These are phyloP conservation scores for Kregervanrija fluxuum DNA, from an alignment of 805 yeast genomes.

Conservation along the genomic window DNA sequence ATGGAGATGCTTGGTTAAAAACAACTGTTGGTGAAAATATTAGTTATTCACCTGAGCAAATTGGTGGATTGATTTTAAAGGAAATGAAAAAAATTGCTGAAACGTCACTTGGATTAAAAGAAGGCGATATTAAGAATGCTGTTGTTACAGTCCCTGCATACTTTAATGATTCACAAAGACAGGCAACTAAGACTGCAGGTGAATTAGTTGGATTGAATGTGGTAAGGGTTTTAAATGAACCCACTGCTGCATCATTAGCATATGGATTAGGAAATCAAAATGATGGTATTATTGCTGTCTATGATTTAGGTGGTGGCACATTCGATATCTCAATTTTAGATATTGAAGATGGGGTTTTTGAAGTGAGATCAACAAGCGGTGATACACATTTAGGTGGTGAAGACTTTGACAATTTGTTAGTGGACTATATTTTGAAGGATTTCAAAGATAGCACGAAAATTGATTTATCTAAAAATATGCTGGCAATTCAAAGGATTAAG, in stretches of 20 bases:
- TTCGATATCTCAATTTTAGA: slow-evolving; percentile 93
- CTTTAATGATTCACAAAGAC: slow-evolving; percentile 84
- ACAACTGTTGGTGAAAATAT: slow-evolving; percentile 59
- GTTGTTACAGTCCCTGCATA: slow-evolving; percentile 88
- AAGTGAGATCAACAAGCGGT: slow-evolving; percentile 93
- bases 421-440: slow-evolving; percentile 68
- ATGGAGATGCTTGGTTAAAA: slow-evolving; percentile 96
- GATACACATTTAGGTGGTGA: slow-evolving; percentile 90
- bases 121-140: slow-evolving; percentile 76
- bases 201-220: slow-evolving; percentile 89
- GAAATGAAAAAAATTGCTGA: slow-evolving; percentile 97
- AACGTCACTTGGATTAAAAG: slow-evolving; percentile 44
- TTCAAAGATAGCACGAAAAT: slow-evolving; percentile 67
- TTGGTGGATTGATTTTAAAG: slow-evolving; percentile 86
- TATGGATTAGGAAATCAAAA: slow-evolving; percentile 77
- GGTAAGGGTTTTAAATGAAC: slow-evolving; percentile 79
- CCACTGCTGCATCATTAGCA: slow-evolving; percentile 88
- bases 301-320: slow-evolving; percentile 97
- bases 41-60: slow-evolving; percentile 88
- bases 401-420: slow-evolving; percentile 78
- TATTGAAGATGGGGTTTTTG: slow-evolving; percentile 95
- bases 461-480: slow-evolving; percentile 56
- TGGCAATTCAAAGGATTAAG: slow-evolving; percentile 80
- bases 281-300: slow-evolving; percentile 75
- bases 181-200: slow-evolving; percentile 93